phyloP scores from a whole-genome alignment of 345 rosid genomes.

The Salix arbutifolia region DNA sequence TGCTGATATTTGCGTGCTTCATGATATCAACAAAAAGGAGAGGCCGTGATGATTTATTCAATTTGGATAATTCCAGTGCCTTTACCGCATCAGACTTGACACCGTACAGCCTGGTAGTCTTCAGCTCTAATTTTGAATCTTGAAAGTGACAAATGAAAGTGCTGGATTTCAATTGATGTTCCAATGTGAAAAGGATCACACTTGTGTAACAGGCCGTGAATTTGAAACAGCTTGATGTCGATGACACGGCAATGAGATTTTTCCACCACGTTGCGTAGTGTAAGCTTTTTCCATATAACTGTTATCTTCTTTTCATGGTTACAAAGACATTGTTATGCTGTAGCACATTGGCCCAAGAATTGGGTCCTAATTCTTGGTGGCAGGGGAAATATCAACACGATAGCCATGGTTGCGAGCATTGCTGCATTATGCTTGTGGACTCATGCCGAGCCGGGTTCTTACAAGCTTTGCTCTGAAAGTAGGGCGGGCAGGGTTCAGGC shows the following conservation, averaged over 20 bases:
- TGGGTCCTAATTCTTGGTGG: neutral
- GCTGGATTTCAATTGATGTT: neutral
- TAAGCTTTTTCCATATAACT: neutral
- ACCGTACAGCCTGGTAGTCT: neutral
- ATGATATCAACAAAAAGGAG: conserved; percentile 62
- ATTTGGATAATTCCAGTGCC: neutral
- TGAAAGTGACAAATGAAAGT: conserved; percentile 1
- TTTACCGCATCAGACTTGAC: neutral
- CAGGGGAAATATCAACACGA: too few species aligned
- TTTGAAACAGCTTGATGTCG: neutral
- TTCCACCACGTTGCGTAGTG: neutral
- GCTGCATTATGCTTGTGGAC: neutral
- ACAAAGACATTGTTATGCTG: neutral
- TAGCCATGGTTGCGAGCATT: neutral
- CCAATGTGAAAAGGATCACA: neutral
- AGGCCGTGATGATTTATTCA: neutral
- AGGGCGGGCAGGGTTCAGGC: neutral
- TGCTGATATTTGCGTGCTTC: conserved; percentile 77
- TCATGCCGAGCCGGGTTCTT: neutral
- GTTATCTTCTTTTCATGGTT: neutral
- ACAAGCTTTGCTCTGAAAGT: neutral
- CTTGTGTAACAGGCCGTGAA: neutral
- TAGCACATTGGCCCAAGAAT: neutral
- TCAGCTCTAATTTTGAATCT: neutral
- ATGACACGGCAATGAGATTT: neutral